These are phyloP conservation scores for Vitis amurensis DNA, from an alignment of 164 flowering plant genomes.

Conservation along the genomic window DNA sequence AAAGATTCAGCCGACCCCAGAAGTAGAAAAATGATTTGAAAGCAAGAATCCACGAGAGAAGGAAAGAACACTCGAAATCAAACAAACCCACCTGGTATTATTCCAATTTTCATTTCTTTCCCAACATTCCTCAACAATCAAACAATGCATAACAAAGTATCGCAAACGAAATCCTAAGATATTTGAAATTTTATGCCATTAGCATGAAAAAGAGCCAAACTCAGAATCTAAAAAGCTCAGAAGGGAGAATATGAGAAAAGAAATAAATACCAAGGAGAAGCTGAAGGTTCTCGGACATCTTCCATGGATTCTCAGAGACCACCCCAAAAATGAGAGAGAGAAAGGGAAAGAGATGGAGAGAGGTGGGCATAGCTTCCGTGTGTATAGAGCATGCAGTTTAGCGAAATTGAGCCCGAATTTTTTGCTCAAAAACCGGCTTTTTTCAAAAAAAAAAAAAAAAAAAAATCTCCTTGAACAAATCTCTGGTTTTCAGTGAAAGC, in stretches of 20 bases:
- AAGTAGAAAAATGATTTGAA: no score
- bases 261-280: conserved; percentile 16
- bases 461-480: not conserved
- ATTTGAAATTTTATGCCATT: not conserved
- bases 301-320: conserved; percentile 22
- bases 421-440: conserved; percentile 20
- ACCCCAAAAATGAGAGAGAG: conserved; percentile 3
- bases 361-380: conserved; percentile 21
- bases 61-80: no score
- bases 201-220: not conserved
- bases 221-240: conserved; percentile 3
- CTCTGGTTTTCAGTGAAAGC: not conserved
- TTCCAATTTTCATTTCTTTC: no score
- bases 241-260: not conserved
- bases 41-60: no score
- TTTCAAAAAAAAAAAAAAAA: not conserved
- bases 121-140: no score
- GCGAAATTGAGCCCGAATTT: conserved; percentile 13
- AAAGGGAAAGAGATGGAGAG: conserved; percentile 10
- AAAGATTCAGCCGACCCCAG: no score
- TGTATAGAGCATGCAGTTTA: not conserved
- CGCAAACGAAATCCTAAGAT: not conserved
- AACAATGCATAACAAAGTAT: not conserved
- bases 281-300: conserved; percentile 14
- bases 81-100: no score